These are phyloP conservation scores for Solidago caesia DNA, from an alignment of 129 eudicot species.

Conservation along the genomic window DNA sequence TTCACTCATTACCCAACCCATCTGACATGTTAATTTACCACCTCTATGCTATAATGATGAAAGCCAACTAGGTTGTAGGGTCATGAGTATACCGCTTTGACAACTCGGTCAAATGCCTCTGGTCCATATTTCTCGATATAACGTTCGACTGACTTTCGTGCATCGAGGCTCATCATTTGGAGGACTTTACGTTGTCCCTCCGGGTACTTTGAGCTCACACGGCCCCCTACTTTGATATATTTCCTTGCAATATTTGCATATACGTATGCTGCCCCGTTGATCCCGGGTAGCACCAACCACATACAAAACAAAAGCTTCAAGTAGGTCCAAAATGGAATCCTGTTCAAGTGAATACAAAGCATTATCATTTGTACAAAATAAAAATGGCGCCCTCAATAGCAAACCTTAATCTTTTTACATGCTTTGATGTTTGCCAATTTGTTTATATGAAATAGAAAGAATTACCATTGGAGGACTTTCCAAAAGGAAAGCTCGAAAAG, in stretches of 20 bases:
- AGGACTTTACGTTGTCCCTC: slow-evolving; percentile 83
- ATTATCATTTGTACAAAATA: background rate
- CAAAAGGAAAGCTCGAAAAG: slow-evolving; percentile 93
- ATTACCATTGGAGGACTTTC: slow-evolving; percentile 91
- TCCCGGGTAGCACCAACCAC: slow-evolving; percentile 93
- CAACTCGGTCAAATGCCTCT: slow-evolving; percentile 86
- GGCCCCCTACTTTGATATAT: slow-evolving; percentile 63
- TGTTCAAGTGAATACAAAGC: slow-evolving; percentile 23
- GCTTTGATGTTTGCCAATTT: background rate
- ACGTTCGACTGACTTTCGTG: slow-evolving; percentile 80
- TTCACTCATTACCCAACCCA: background rate
- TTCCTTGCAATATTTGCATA: slow-evolving; percentile 72
- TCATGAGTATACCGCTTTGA: slow-evolving; percentile 61
- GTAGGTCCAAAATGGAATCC: slow-evolving; percentile 96
- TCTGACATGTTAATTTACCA: too few relatives aligned
- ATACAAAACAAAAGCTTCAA: slow-evolving; percentile 79
- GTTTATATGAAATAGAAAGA: background rate
- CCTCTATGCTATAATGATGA: background rate
- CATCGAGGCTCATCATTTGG: slow-evolving; percentile 97
- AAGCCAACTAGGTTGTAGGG: background rate
- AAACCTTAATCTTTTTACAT: background rate
- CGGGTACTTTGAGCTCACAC: slow-evolving; percentile 59
- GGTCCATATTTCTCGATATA: slow-evolving; percentile 84
- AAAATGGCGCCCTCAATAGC: background rate
- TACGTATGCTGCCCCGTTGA: slow-evolving; percentile 92